These are phyloP conservation scores for Fusarium pilosicola DNA, from an alignment of 2,329 filamentous ascomycete genomes.

Conservation along the genomic window DNA sequence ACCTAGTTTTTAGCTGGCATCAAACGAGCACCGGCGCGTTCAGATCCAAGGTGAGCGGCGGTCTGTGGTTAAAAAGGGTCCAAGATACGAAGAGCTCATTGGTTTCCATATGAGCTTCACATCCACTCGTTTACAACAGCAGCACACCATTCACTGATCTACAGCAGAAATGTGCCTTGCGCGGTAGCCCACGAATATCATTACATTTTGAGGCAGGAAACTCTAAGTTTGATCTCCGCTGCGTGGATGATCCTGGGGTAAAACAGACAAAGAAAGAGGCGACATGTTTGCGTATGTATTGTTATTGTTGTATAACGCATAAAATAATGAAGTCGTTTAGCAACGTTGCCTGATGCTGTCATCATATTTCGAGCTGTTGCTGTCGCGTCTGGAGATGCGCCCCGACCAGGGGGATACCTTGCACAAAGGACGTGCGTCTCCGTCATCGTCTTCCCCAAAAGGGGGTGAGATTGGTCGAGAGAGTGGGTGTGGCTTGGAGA, in stretches of 20 bases:
- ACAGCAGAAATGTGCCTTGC: conserved; percentile 23
- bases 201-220: conserved; percentile 5
- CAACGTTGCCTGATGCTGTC: conserved; percentile 24
- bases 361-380: conserved; percentile 12
- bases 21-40: conserved; percentile 7
- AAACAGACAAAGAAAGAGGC: not conserved
- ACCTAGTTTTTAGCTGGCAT: conserved; percentile 14
- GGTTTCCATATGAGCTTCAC: conserved; percentile 8
- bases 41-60: conserved; percentile 7
- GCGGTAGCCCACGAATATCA: not conserved
- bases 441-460: conserved; percentile 19
- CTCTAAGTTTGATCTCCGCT: not conserved
- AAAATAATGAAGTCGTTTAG: not conserved
- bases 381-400: conserved; percentile 4
- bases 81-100: conserved; percentile 3
- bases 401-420: conserved; percentile 19
- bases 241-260: not conserved
- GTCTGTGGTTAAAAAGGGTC: conserved; percentile 22
- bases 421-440: conserved; percentile 12
- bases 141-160: conserved; percentile 38
- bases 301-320: not conserved
- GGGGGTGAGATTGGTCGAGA: conserved; percentile 4
- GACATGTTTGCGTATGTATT: not conserved
- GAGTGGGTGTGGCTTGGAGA: conserved; percentile 7
- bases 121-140: conserved; percentile 24